Evolutionary conservation across 2,329 filamentous ascomycete genomes (phyloP).

Genomic region (Aspergillus caelatus): DNA sequence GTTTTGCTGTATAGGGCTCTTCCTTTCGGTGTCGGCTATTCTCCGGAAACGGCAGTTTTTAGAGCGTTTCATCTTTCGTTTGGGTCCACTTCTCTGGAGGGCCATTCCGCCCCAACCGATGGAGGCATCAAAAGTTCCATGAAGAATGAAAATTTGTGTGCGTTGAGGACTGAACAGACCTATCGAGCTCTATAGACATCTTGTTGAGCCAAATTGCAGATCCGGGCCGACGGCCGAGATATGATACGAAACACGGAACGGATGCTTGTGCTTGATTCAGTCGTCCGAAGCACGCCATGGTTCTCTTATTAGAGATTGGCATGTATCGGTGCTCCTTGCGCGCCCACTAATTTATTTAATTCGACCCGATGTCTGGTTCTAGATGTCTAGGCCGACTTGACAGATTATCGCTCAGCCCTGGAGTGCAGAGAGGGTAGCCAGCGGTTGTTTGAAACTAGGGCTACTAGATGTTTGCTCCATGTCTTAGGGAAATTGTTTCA

Average conservation of each 20-base stretch:
- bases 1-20: background rate
- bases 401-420: background rate
- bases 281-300: background rate
- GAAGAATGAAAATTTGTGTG: background rate
- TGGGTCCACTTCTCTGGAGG: background rate
- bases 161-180: background rate
- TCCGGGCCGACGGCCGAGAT: background rate
- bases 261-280: background rate
- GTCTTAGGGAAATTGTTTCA: slow-evolving; percentile 1
- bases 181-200: background rate
- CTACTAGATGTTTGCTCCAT: background rate
- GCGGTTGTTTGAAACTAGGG: background rate
- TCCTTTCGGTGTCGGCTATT: background rate
- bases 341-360: background rate
- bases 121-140: background rate
- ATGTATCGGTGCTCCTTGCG: background rate
- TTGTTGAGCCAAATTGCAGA: background rate
- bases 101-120: background rate
- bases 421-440: background rate
- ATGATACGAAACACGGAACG: background rate
- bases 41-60: slow-evolving; percentile 1
- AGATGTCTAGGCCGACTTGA: background rate
- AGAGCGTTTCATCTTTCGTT: slow-evolving; percentile 5
- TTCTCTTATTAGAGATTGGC: background rate
- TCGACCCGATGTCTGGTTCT: background rate